These are phyloP conservation scores for Quercus phellos DNA, from an alignment of 331 rosid species.

Conservation along the genomic window DNA sequence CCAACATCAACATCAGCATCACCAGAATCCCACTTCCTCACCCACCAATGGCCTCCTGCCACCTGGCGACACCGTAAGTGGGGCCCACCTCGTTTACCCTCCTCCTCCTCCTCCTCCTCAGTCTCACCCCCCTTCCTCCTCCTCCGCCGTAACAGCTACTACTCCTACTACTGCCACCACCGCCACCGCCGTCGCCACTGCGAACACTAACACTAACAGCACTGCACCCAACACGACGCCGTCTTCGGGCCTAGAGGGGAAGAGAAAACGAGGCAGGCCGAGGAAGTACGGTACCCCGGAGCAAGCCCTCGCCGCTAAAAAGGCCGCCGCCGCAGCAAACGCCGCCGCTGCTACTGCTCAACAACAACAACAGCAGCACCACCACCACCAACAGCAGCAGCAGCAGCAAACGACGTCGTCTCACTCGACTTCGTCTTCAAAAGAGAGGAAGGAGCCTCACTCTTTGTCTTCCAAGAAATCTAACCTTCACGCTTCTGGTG, in stretches of 20 bases:
- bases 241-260: slow-evolving; percentile 36
- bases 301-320: slow-evolving; percentile 85
- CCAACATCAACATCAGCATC: slow-evolving; percentile 14
- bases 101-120: slow-evolving; percentile 22
- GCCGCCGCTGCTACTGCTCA: no score
- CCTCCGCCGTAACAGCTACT: slow-evolving; percentile 42
- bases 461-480: slow-evolving; percentile 54
- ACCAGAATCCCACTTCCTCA: slow-evolving; percentile 11
- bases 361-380: background rate
- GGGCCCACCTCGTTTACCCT: slow-evolving; percentile 51
- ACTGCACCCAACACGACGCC: slow-evolving; percentile 19
- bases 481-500: slow-evolving; percentile 50
- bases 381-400: background rate
- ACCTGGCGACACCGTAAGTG: slow-evolving; percentile 18
- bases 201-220: no score
- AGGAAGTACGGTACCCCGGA: slow-evolving; percentile 86
- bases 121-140: slow-evolving; percentile 26
- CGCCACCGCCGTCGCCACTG: no score
- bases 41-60: slow-evolving; percentile 40
- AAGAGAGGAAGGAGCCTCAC: slow-evolving; percentile 41
- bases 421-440: slow-evolving; percentile 47
- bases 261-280: slow-evolving; percentile 88
- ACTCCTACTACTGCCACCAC: no score
- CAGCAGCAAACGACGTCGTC: slow-evolving; percentile 48
- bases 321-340: slow-evolving; percentile 36